Evolutionary conservation across 768 basidiomycete species (phyloP), one percentile per base, ranked within the genome.

Genomic region (Mycena maculata): DNA sequence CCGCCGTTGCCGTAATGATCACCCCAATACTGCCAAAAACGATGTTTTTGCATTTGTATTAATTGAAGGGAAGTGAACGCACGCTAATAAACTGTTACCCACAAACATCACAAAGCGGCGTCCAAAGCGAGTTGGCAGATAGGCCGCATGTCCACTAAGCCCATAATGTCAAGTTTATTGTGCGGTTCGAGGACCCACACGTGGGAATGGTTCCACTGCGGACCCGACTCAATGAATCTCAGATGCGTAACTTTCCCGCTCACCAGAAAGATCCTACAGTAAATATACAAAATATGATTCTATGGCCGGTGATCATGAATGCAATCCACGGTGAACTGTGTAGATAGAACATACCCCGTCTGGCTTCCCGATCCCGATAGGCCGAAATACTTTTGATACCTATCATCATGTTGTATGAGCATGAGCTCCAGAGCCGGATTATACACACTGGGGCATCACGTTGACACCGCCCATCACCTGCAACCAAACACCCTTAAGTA

Each of bases 391-490:
- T 69, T 45, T 65, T 86, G 85, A 65, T 83, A 83, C 60, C 55
- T 64, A 38, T n/a, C 25, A 44, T 58, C n/a, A n/a, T n/a, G n/a
- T n/a, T n/a, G n/a, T n/a, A n/a, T 36, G 12, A 27, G 27, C 6
- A 16, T 36, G 28, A 16, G 11, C 9, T n/a, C n/a, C n/a, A n/a
- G n/a, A n/a, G n/a, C 4, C 11, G 27, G 49, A 15, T 13, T 28
- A 20, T 6, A 62, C 60, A 42, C 42, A 57, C 63, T 83, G 82
- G 23, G 70, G 62, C 85, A 87, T 87, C 56, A 80, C 80, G 69
- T 87, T 87, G 72, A 87, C 83, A 50, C 84, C 83, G 27, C 83
- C 80, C 86, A 87, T 86, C 62, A 86, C 84, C 83, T 83, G 50
- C 11, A n/a, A 67, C 13, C 38, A 25, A 56, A 54, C 31, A 23